Percentiles rank a stretch among this genome's conserved stretches.
These are phyloP conservation scores for Haplographium delicatum DNA, from an alignment of 495 filamentous ascomycete genomes.

Conservation along the genomic window DNA sequence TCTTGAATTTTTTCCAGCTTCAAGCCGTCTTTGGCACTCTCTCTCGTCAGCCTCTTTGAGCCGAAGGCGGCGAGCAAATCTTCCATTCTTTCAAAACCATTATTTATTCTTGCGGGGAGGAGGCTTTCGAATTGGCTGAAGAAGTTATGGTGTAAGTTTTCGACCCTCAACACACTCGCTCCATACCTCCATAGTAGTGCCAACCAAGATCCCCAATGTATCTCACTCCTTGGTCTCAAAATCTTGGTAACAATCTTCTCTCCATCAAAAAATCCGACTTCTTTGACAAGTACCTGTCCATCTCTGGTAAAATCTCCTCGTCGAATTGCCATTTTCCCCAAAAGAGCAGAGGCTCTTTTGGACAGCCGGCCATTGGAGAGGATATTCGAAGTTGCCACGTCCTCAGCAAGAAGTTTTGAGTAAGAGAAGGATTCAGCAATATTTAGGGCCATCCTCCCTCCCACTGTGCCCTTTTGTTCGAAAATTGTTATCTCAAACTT, in stretches of 20 bases:
- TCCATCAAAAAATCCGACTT: slow-evolving; percentile 2
- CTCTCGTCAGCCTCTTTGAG: background rate
- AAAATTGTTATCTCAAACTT: slow-evolving; percentile 12
- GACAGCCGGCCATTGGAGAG: too few relatives aligned
- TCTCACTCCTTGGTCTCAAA: background rate
- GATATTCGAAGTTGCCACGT: slow-evolving; percentile 6
- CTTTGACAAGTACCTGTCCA: background rate
- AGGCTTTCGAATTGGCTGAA: background rate
- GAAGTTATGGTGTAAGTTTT: background rate
- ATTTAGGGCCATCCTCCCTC: slow-evolving; percentile 7
- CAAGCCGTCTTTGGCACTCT: slow-evolving; percentile 1
- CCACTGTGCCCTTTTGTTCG: slow-evolving; percentile 2
- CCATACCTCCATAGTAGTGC: slow-evolving; percentile 4
- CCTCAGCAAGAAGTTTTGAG: background rate
- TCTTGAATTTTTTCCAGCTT: background rate
- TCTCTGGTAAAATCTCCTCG: background rate
- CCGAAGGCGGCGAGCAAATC: background rate
- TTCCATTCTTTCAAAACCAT: background rate
- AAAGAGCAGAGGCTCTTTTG: too few relatives aligned
- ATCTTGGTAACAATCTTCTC: background rate
- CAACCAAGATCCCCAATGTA: background rate
- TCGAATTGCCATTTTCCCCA: too few relatives aligned
- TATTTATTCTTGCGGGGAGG: background rate
- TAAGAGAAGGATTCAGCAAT: background rate
- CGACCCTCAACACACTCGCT: slow-evolving; percentile 1